These are phyloP conservation scores for Wickerhamiella sorbophila DNA, from an alignment of 805 yeast species.

Conservation along the genomic window DNA sequence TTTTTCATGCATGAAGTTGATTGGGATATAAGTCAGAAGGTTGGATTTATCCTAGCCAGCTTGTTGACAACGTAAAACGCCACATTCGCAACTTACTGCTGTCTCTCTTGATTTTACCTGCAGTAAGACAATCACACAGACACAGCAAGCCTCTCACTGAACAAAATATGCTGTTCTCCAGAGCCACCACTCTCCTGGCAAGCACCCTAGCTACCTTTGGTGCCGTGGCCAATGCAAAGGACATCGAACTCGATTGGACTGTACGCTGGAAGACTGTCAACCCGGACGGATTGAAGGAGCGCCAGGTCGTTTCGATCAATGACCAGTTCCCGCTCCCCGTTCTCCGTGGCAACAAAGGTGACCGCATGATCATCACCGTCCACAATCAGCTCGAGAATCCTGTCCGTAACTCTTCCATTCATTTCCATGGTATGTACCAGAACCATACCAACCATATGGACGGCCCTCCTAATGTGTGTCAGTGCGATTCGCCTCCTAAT, in stretches of 20 bases:
- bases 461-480: slow-evolving; percentile 78
- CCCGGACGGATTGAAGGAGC: slow-evolving; percentile 41
- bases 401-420: slow-evolving; percentile 54
- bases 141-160: no score
- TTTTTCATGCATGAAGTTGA: neutral
- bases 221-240: slow-evolving; percentile 2
- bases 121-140: no score
- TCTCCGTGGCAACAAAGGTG: slow-evolving; percentile 63
- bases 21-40: neutral
- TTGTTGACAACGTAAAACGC: no score
- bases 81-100: no score
- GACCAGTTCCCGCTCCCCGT: slow-evolving; percentile 82
- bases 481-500: slow-evolving; percentile 84
- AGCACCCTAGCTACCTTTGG: neutral
- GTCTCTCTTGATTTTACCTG: no score
- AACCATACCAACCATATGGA: slow-evolving; percentile 67
- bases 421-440: slow-evolving; percentile 90
- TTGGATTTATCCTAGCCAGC: no score
- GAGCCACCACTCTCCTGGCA: neutral
- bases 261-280: slow-evolving; percentile 25
- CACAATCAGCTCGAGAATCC: slow-evolving; percentile 54
- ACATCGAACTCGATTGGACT: slow-evolving; percentile 26
- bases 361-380: slow-evolving; percentile 55
- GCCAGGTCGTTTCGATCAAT: slow-evolving; percentile 47
- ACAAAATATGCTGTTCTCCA: neutral